Conservation (phyloP, 2,329 filamentous ascomycete genomes). For the Fusarium euwallaceae region DNA sequence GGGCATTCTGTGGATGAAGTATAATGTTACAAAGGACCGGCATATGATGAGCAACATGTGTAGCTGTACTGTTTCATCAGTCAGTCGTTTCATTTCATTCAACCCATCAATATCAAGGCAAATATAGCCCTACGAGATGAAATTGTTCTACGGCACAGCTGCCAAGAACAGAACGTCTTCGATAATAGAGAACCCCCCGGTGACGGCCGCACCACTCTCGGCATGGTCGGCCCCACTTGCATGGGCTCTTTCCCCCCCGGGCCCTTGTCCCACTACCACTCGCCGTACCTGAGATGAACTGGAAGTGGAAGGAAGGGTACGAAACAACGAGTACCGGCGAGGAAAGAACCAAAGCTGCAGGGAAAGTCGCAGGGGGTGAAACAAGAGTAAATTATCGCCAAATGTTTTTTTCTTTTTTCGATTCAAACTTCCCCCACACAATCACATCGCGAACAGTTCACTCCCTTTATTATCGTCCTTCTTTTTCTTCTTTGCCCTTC, state of each 20-base stretch:
- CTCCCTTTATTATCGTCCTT: conserved; percentile 16
- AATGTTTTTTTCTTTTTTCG: background rate
- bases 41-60: background rate
- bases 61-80: background rate
- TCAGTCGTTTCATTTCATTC: background rate
- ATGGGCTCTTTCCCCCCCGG: background rate
- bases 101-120: background rate
- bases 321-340: conserved; percentile 21
- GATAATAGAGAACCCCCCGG: background rate
- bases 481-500: background rate
- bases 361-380: conserved; percentile 2
- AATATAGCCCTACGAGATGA: background rate
- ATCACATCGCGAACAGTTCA: background rate
- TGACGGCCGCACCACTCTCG: conserved; percentile 4
- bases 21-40: background rate
- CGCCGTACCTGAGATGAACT: background rate
- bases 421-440: conserved; percentile 5
- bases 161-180: background rate
- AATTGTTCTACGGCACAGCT: background rate
- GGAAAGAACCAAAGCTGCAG: conserved; percentile 17
- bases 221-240: conserved; percentile 23
- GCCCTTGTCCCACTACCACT: background rate
- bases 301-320: conserved; percentile 3
- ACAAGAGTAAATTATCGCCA: conserved; percentile 18
- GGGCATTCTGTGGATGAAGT: background rate